Conservation (phyloP, 2,329 filamentous ascomycete genomes). For the Elsinoe australis region DNA sequence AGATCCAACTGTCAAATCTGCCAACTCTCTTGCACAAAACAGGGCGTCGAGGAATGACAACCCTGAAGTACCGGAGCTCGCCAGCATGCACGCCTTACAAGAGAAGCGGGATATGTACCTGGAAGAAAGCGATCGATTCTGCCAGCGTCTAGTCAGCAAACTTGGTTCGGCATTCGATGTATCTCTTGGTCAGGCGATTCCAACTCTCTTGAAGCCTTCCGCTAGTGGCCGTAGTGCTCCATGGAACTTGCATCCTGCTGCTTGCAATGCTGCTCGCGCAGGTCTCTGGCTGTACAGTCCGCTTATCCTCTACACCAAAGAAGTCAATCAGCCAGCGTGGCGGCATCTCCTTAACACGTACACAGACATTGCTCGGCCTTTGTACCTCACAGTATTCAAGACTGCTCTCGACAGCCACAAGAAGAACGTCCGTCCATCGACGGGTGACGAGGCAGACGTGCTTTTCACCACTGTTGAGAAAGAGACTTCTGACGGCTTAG, state of each 20-base stretch:
- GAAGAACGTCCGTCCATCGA: constrained; percentile 26
- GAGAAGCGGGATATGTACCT: constrained; percentile 90
- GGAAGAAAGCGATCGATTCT: constrained; percentile 65
- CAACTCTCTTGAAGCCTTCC: constrained; percentile 25
- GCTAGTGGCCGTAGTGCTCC: constrained; percentile 34
- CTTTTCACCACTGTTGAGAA: constrained; percentile 90
- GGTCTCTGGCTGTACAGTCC: constrained; percentile 82
- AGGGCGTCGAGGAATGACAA: constrained; percentile 41
- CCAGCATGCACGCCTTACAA: constrained; percentile 85
- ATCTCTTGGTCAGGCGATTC: constrained; percentile 52
- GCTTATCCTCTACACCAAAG: constrained; percentile 77
- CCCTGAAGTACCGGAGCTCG: constrained; percentile 53
- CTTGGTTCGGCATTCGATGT: constrained; percentile 74
- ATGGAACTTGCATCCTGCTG: constrained; percentile 57
- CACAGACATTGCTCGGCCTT: constrained; percentile 62
- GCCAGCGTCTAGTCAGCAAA: constrained; percentile 71
- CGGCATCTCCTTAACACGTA: constrained; percentile 71
- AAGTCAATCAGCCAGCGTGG: constrained; percentile 78
- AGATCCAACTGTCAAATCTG: constrained; percentile 64
- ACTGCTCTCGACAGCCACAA: constrained; percentile 71
- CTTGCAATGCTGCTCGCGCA: constrained; percentile 64
- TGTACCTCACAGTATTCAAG: constrained; percentile 77
- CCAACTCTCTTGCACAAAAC: constrained; percentile 38
- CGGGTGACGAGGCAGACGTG: constrained; percentile 39
- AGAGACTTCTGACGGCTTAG: constrained; percentile 55